Conservation (phyloP, 768 basidiomycete genomes). For the Leucosporidium creatinivorum region DNA sequence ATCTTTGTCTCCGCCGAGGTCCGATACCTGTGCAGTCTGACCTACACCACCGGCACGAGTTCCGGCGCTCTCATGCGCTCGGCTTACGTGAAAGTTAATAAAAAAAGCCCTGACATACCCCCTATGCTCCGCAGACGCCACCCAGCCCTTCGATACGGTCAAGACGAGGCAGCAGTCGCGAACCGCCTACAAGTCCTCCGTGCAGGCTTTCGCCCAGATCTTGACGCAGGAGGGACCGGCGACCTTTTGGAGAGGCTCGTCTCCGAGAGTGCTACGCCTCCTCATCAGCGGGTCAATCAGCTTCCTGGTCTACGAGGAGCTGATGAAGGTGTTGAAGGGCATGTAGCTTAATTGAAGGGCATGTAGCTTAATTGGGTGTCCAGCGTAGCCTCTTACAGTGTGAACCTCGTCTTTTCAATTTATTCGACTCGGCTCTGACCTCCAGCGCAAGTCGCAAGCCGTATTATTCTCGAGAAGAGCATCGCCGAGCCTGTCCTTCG, state of each 20-base stretch:
- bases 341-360: conserved; percentile 3
- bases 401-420: no score
- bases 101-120: not conserved
- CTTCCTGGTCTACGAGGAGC: conserved; percentile 6
- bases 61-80: no score
- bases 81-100: not conserved
- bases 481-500: no score
- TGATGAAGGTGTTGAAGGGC: conserved; percentile 5
- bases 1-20: no score
- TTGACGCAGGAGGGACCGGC: conserved; percentile 3
- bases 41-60: no score
- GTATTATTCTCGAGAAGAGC: no score
- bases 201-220: no score
- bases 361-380: no score
- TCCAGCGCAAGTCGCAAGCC: no score
- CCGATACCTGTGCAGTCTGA: no score
- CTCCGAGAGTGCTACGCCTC: conserved; percentile 14
- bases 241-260: conserved; percentile 21
- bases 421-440: no score
- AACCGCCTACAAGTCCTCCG: not conserved
- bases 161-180: not conserved
- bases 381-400: no score
- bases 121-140: not conserved
- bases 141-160: not conserved
- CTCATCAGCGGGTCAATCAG: conserved; percentile 10